A percentile compares a stretch with the other conserved stretches of the same genome.
These are phyloP conservation scores for Aspergillus affinis DNA, from an alignment of 495 filamentous ascomycete species.

Conservation along the genomic window DNA sequence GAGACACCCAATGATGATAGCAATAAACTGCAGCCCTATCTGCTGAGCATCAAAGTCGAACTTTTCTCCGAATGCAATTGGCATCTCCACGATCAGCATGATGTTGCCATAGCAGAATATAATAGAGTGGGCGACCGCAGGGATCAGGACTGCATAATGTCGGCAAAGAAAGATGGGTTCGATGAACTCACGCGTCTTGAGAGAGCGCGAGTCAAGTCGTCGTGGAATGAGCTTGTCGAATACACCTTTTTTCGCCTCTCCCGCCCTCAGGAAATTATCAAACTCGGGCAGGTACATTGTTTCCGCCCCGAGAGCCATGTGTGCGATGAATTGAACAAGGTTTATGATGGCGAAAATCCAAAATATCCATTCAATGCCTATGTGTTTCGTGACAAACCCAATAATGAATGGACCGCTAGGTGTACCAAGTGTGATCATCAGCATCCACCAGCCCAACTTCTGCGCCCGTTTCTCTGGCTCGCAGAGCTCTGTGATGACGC, in stretches of 20 bases:
- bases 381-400: slow-evolving; percentile 33
- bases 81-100: slow-evolving; percentile 34
- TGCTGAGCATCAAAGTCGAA: slow-evolving; percentile 36
- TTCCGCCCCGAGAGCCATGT: slow-evolving; percentile 28
- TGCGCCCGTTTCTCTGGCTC: slow-evolving; percentile 29
- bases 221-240: slow-evolving; percentile 22
- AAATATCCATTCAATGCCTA: slow-evolving; percentile 34
- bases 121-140: slow-evolving; percentile 29
- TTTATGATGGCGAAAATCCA: slow-evolving; percentile 40
- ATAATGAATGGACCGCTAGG: slow-evolving; percentile 34
- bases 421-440: slow-evolving; percentile 34
- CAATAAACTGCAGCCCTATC: slow-evolving; percentile 37
- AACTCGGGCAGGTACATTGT: slow-evolving; percentile 24
- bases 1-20: slow-evolving; percentile 35
- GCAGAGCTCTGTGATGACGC: slow-evolving; percentile 31
- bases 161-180: slow-evolving; percentile 22
- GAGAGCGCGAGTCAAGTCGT: slow-evolving; percentile 18
- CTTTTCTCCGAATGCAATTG: slow-evolving; percentile 28
- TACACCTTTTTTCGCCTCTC: slow-evolving; percentile 1
- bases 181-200: slow-evolving; percentile 21
- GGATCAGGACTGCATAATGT: slow-evolving; percentile 24
- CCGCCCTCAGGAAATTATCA: background rate
- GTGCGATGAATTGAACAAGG: slow-evolving; percentile 27
- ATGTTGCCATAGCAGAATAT: slow-evolving; percentile 35
- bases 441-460: slow-evolving; percentile 34